A percentile compares a stretch with the other conserved stretches of the same genome.
These are phyloP conservation scores for Fraxinus greggii DNA, from an alignment of 305 asterid genomes.

Conservation along the genomic window DNA sequence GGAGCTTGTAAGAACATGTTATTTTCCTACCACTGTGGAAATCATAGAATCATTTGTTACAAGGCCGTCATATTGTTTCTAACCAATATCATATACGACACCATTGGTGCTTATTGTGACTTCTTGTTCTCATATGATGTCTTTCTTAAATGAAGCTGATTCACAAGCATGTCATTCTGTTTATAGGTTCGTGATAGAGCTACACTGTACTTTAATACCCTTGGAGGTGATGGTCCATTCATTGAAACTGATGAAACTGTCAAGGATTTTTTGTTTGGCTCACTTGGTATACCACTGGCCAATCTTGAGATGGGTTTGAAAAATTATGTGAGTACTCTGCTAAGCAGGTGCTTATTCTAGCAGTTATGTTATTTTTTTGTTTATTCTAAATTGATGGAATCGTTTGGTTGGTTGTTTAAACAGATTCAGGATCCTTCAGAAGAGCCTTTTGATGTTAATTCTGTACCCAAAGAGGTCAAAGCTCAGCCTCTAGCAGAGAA, in stretches of 20 bases:
- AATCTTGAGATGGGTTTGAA: constrained; percentile 85
- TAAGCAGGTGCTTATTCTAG: constrained; percentile 5
- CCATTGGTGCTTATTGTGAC: constrained; percentile 11
- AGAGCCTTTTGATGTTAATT: constrained; percentile 72
- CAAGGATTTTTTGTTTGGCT: constrained; percentile 84
- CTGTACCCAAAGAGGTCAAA: constrained; percentile 84
- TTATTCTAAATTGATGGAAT: constrained; percentile 16
- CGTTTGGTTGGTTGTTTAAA: constrained; percentile 30
- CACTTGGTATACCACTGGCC: constrained; percentile 70
- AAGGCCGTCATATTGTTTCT: neutral
- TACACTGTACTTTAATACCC: constrained; percentile 82
- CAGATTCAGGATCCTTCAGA: constrained; percentile 67
- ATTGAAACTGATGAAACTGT: constrained; percentile 75
- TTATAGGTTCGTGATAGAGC: constrained; percentile 95
- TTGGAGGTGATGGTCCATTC: constrained; percentile 85
- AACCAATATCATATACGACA: neutral
- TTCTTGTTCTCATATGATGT: neutral
- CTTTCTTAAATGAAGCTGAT: constrained; percentile 22
- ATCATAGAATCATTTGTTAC: constrained; percentile 2
- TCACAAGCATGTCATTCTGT: constrained; percentile 5
- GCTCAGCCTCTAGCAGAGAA: constrained; percentile 87
- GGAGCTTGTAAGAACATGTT: neutral
- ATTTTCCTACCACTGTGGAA: neutral
- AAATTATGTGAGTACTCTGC: constrained; percentile 59
- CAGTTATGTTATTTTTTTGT: constrained; percentile 16